Percentiles rank a stretch among this genome's conserved stretches.
Evolutionary conservation across 352 stramenopile genomes (phyloP).

Genomic region (Globisporangium viniferum): DNA sequence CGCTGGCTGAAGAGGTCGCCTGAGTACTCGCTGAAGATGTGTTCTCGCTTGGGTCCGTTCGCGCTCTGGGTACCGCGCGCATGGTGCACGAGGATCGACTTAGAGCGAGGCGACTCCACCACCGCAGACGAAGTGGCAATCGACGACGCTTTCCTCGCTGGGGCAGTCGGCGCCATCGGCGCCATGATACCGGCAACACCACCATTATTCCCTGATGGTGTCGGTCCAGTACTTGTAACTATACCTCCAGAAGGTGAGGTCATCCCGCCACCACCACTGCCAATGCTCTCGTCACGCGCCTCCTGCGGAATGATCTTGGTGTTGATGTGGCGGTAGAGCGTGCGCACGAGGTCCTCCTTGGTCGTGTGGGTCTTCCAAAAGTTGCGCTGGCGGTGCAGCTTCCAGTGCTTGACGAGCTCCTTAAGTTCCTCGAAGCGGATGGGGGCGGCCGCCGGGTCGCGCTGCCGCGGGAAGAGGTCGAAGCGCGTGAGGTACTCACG

Average conservation of each 20-base stretch:
- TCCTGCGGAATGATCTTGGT: slow-evolving; percentile 80
- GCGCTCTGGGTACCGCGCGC: slow-evolving; percentile 19
- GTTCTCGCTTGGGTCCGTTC: slow-evolving; percentile 32
- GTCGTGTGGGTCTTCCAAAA: slow-evolving; percentile 90
- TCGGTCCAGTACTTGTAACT: neutral
- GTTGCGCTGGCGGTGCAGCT: slow-evolving; percentile 84
- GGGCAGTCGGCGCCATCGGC: slow-evolving; percentile 31
- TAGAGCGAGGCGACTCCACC: slow-evolving; percentile 52
- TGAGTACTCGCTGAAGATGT: slow-evolving; percentile 60
- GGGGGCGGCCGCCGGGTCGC: slow-evolving; percentile 63
- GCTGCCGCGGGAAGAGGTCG: slow-evolving; percentile 70
- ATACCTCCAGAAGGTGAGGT: slow-evolving; percentile 14
- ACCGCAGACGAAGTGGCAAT: slow-evolving; percentile 13
- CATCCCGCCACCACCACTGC: slow-evolving; percentile 4
- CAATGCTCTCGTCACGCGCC: slow-evolving; percentile 39
- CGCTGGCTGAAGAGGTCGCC: slow-evolving; percentile 84
- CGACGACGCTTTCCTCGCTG: slow-evolving; percentile 35
- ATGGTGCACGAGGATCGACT: slow-evolving; percentile 42
- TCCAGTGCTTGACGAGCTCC: slow-evolving; percentile 88
- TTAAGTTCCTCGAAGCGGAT: slow-evolving; percentile 92
- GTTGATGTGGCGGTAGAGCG: slow-evolving; percentile 85
- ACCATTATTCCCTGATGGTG: slow-evolving; percentile 6
- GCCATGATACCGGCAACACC: neutral
- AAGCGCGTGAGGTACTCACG: slow-evolving; percentile 82
- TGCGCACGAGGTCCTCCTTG: slow-evolving; percentile 86